Evolutionary conservation across 352 stramenopile species (phyloP), one percentile per base, ranked within the genome.

Genomic region (Phytophthora sansomeana): DNA sequence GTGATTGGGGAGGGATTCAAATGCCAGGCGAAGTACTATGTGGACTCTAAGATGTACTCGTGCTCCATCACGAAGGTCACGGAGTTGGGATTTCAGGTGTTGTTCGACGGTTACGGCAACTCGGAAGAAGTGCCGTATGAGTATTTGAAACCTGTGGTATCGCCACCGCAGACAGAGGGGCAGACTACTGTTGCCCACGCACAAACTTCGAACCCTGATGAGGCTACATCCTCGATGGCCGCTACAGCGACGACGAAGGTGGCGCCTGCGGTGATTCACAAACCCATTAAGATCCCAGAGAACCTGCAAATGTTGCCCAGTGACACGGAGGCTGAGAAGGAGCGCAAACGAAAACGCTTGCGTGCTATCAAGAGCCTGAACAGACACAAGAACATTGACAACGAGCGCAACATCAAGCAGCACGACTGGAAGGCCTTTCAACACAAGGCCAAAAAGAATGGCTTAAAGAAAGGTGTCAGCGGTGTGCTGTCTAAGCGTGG

Each of bases 51-150:
- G 51, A 91, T 89, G 50, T 97, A 97, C 69, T 58, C 77, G 47
- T 90, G 81, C 33, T 69, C 69, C 7, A 79, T 97, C 35, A 87
- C 82, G 9, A 75, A 83, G 14, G 59, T 89, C 21, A 96, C 90
- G 6, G 47, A 63, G 1, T 53, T 90, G 48, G 91, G 91, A 1
- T 95, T 92, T 63, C 87, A 88, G 29, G 85, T 97, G 49, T 65
- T 93, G n/a, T 97, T 96, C 60, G 81, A 91, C 13, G 80, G 85
- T 41, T 97, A 97, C 61, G 89, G 89, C 56, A 97, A 97, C 72
- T 86, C 80, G 43, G 91, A 97, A 62, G 91, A 97, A 69, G 87
- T 97, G 35, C 91, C 91, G 21, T 92, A 90, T 42, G 89, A 96
- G 73, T 97, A 97, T 78, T 67, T 97, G 58, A 78, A 68, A 7